Percentiles rank a stretch among this genome's conserved stretches.
Conservation (phyloP, 805 yeast genomes). For the Sungouiozyma ichnusensis region DNA sequence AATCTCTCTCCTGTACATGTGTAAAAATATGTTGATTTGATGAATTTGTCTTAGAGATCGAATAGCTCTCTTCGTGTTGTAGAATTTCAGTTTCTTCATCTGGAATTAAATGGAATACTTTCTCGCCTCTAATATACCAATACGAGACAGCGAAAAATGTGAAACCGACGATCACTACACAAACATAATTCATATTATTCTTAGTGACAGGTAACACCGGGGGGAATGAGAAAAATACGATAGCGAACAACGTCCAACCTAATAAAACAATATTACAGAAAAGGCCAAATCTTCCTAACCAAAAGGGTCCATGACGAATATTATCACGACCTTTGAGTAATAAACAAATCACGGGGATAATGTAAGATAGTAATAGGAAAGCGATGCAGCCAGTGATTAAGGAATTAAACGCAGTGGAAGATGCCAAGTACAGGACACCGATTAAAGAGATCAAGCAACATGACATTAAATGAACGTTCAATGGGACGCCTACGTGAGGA, state of each 20-base stretch:
- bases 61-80: neutral
- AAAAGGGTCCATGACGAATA: conserved; percentile 54
- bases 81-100: conserved; percentile 12
- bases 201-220: conserved; percentile 48
- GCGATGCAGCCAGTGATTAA: conserved; percentile 54
- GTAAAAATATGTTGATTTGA: neutral
- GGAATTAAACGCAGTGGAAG: conserved; percentile 59
- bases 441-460: conserved; percentile 41
- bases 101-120: conserved; percentile 25
- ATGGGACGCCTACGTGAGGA: conserved; percentile 44
- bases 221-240: conserved; percentile 58
- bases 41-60: neutral
- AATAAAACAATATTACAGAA: conserved; percentile 41
- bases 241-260: conserved; percentile 48
- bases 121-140: conserved; percentile 38
- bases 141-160: conserved; percentile 36
- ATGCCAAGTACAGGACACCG: conserved; percentile 53
- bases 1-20: neutral
- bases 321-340: conserved; percentile 29
- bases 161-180: conserved; percentile 44
- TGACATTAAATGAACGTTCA: conserved; percentile 52
- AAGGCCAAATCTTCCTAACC: conserved; percentile 49
- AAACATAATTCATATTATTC: conserved; percentile 57
- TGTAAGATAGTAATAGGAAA: conserved; percentile 49
- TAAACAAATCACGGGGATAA: conserved; percentile 45